Base-by-base conservation (phyloP, 371 early-diverging fungal species). In the Mortierella sp. region DNA sequence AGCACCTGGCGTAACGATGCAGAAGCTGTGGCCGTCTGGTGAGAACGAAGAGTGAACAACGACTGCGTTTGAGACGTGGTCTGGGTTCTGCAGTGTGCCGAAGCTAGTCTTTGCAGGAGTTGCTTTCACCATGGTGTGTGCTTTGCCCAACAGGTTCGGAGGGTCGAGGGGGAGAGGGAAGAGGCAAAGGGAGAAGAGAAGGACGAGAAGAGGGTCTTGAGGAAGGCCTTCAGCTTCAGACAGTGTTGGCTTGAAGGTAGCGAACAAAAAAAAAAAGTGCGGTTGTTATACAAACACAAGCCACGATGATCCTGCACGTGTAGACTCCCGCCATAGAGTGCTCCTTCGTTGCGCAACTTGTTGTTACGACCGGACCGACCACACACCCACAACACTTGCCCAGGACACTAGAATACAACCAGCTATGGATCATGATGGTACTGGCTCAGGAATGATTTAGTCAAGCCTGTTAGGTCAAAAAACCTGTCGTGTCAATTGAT, bases 1-100 rank as follows among this genome's bases (percentile, higher is more conserved):
- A 48, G 91, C 82, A 58, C 85, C 87, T 31, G 85, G 90, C 16
- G 90, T 85, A 43, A 91, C 88, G 54, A 90, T 80, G 30, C 91
- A 91, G 82, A 90, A 90, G 72, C 84, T 82, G 57, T 83, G 84
- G 45, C 85, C 70, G 10, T 81, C 84, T 13, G 82, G 79, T 39
- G 87, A 87, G 71, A 88, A 89, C 16, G 84, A 83, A 0, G 88
- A 88, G 45, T 87, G 82, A 24, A 85, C 70, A 57, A 85, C 82
- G 54, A 81, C 81, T 6, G 81, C 78, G 41, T 52, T 65, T 19
- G 76, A 64, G 51, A 68, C 61, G 28, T 69, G 69, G 70, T 76
- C 76, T 19, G 76, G 70, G 70, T 76, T 76, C 58, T 76, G 76
- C 14, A 76, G 58, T 13, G 76, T 46, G 58, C 66, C 69, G 13